phyloP scores from a whole-genome alignment of 2,329 filamentous ascomycete genomes.

The Fusarium sp. region DNA sequence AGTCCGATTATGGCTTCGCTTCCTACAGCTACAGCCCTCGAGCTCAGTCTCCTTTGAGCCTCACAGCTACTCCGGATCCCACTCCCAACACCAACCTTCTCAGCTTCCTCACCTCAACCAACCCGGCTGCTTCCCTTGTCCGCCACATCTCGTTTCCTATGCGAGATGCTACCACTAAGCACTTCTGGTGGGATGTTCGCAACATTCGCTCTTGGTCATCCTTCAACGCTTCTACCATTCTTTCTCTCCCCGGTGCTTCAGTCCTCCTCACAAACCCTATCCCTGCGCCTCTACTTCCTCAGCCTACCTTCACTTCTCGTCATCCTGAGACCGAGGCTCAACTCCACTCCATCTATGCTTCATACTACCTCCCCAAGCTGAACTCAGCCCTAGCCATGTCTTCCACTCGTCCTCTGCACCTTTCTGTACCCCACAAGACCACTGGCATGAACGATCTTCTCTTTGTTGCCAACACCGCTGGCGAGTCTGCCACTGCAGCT shows the following conservation, averaged over 20 bases:
- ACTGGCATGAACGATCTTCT: constrained; percentile 64
- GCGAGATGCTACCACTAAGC: constrained; percentile 76
- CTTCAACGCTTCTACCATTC: constrained; percentile 80
- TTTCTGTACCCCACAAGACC: constrained; percentile 58
- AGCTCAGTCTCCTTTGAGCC: constrained; percentile 60
- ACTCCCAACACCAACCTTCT: constrained; percentile 76
- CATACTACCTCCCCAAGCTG: constrained; percentile 86
- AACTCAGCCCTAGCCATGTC: constrained; percentile 86
- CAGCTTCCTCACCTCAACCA: constrained; percentile 81
- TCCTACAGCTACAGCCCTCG: constrained; percentile 57
- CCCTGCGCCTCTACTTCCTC: constrained; percentile 70
- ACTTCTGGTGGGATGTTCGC: constrained; percentile 97
- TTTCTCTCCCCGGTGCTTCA: constrained; percentile 77
- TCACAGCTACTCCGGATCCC: constrained; percentile 58
- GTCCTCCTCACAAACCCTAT: constrained; percentile 79
- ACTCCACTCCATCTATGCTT: constrained; percentile 79
- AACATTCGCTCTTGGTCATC: constrained; percentile 85
- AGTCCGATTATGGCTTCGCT: constrained; percentile 59
- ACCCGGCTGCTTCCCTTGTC: constrained; percentile 85
- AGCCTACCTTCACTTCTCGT: constrained; percentile 67
- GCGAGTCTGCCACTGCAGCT: constrained; percentile 67
- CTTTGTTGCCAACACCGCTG: constrained; percentile 73
- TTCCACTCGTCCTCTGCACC: constrained; percentile 72
- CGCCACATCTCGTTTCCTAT: constrained; percentile 78
- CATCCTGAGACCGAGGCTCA: constrained; percentile 83